Evolutionary conservation across 1,284 basidiomycete genomes (phyloP), one percentile per base, ranked within the genome.

Genomic region (Earliella scabrosa): DNA sequence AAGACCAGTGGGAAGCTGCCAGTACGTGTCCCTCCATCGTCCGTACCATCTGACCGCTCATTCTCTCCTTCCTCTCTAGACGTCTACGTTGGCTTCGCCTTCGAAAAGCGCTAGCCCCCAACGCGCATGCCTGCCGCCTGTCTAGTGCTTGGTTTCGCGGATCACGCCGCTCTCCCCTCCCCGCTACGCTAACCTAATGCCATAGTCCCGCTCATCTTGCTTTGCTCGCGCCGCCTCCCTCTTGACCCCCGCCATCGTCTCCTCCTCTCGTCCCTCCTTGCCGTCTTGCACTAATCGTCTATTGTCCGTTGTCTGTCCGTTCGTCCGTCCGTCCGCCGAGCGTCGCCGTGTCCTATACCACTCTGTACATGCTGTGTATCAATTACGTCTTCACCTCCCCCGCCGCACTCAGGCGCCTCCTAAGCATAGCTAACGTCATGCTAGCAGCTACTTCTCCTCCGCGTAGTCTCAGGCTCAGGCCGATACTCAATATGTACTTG

Each of bases 1-100:
- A 90, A 63, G 89, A 93, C 65, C 95, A 98, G 73, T 97, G 95
- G 93, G 94, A 97, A 67, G 95, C 95, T 60, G 93, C 94, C 16
- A 97, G 95, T 97, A 73, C 75, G 95, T 86, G 36, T 26, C 59
- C 52, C 39, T 21, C 35, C 51, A 52, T 8, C 34, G 36, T 48
- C 27, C 7, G 35, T 21, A 3, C 4, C 20, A 3, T 29, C 49
- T 45, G 43, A 47, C 40, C 56, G 45, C 43, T 35, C 60, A 53
- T 10, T 13, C 23, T 2, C 56, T 31, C 16, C 7, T 6, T 29
- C 18, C 16, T 21, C 50, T 21, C 7, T 14, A 94, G 93, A 93
- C 68, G 82, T 95, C 49, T 95, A 95, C 35, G 40, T 65, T 29
- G 64, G 59, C 18, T 65, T 65, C 48, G 64, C 64, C 0, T 57